These are phyloP conservation scores for Mollisia scopiformis DNA, from an alignment of 2,329 filamentous ascomycete genomes.

Conservation along the genomic window DNA sequence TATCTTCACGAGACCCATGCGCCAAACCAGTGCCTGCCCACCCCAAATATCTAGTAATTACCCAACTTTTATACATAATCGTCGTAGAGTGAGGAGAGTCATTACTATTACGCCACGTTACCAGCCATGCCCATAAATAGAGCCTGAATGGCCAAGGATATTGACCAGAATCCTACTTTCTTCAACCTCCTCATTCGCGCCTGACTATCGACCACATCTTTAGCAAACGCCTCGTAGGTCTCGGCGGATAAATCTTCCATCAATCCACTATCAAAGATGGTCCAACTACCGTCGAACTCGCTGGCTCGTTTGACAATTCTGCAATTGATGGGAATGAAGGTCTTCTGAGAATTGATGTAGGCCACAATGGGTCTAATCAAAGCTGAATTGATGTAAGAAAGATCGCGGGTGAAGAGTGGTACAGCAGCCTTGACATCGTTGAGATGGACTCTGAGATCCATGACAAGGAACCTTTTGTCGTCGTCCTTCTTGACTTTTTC, in stretches of 20 bases:
- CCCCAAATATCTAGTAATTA: slow-evolving; percentile 8
- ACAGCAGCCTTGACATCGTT: slow-evolving; percentile 94
- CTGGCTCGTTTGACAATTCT: slow-evolving; percentile 85
- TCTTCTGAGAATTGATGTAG: slow-evolving; percentile 94
- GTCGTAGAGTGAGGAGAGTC: slow-evolving; percentile 21
- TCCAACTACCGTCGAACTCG: slow-evolving; percentile 97
- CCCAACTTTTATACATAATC: slow-evolving; percentile 27
- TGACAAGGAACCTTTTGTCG: slow-evolving; percentile 80
- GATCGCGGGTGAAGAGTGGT: slow-evolving; percentile 86
- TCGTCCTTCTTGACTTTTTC: slow-evolving; percentile 44
- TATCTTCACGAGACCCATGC: background rate
- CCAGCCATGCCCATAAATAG: slow-evolving; percentile 95
- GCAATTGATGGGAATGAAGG: slow-evolving; percentile 94
- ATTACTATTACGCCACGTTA: slow-evolving; percentile 58
- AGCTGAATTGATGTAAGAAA: slow-evolving; percentile 95
- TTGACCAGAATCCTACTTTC: slow-evolving; percentile 95
- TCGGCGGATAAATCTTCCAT: slow-evolving; percentile 94
- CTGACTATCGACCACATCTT: slow-evolving; percentile 87
- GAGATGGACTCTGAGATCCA: slow-evolving; percentile 92
- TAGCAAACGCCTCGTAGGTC: slow-evolving; percentile 92
- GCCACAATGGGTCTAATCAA: slow-evolving; percentile 95
- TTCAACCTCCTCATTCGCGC: slow-evolving; percentile 84
- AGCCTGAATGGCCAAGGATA: slow-evolving; percentile 89
- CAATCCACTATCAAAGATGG: slow-evolving; percentile 87
- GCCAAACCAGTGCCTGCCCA: background rate